Base-by-base conservation (phyloP, 2,329 filamentous ascomycete species). In the Apiospora saccharicola region DNA sequence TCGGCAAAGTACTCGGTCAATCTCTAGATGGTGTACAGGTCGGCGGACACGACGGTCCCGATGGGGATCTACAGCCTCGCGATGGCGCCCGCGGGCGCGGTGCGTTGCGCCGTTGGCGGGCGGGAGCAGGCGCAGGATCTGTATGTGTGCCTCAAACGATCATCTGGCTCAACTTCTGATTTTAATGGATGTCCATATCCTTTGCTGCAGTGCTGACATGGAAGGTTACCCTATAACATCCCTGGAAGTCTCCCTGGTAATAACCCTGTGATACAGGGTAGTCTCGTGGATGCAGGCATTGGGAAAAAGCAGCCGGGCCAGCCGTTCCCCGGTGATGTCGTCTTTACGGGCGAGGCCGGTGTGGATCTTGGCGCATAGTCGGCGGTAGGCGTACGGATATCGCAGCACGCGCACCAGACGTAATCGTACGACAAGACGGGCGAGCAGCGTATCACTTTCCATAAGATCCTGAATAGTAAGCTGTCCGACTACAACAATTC, bases 401-500 rank as follows among this genome's bases (percentile, higher is more conserved):
- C 53, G 53, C 53, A 61, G 34, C 53, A 22, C 24, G 53, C 53
- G 53, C 53, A 61, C 24, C 53, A 61, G 13, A 61, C 53, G 53
- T 24, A 61, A 13, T 7, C 53, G 24, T 61, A 61, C 34, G 53
- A 61, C 16, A 61, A 61, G 13, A 34, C 34, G 8, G 24, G n/a
- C n/a, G n/a, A 61, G 57, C 57, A 61, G 57, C 57, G 57, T 3
- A 64, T 22, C 30, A 64, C 37, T 30, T 64, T 64, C 57, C 57
- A 64, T 13, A 30, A 64, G 57, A 64, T 64, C 57, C 57, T 64
- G 12, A 64, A 64, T 30, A 64, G 57, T 30, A 64, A 22, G 26
- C 57, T 64, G 30, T 22, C 57, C 30, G 26, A 34, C 26, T 37
- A 64, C 57, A 30, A 64, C 26, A 64, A 64, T 26, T 34, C 57